Percentiles rank a stretch among this genome's conserved stretches.
These are phyloP conservation scores for Artomyces pyxidatus DNA, from an alignment of 768 basidiomycete species.

Conservation along the genomic window DNA sequence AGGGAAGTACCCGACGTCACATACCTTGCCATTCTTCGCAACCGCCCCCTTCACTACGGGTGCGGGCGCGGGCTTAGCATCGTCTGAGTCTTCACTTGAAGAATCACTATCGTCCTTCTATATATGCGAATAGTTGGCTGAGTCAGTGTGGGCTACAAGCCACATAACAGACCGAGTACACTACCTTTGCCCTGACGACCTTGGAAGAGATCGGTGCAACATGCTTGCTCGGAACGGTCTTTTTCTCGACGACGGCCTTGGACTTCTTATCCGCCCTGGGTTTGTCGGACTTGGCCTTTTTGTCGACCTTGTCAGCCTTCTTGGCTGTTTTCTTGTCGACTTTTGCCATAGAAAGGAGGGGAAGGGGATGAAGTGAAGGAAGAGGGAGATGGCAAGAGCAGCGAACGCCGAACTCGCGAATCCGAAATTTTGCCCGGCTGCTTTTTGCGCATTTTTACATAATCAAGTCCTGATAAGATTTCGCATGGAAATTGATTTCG, in stretches of 20 bases:
- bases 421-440: slow-evolving; percentile 8
- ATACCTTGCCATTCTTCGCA: neutral
- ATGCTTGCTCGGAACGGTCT: slow-evolving; percentile 19
- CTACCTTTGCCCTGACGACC: slow-evolving; percentile 34
- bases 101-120: too few relatives aligned
- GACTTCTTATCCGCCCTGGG: slow-evolving; percentile 25
- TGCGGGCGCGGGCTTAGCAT: neutral
- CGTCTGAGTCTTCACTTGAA: neutral
- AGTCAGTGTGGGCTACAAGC: too few relatives aligned
- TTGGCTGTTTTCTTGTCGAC: slow-evolving; percentile 27
- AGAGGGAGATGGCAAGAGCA: neutral
- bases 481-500: too few relatives aligned
- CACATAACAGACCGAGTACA: neutral
- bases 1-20: too few relatives aligned
- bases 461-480: too few relatives aligned
- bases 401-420: slow-evolving; percentile 9
- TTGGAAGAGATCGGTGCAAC: slow-evolving; percentile 29
- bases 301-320: slow-evolving; percentile 21
- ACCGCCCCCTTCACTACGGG: too few relatives aligned
- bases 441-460: neutral
- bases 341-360: slow-evolving; percentile 29
- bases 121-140: too few relatives aligned
- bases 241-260: slow-evolving; percentile 27
- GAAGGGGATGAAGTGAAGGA: slow-evolving; percentile 5
- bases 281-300: slow-evolving; percentile 27